A percentile compares a stretch with the other conserved stretches of the same genome.
Evolutionary conservation across 371 early-diverging fungal genomes (phyloP).

Genomic region (Homolaphlyctis polyrhiza): DNA sequence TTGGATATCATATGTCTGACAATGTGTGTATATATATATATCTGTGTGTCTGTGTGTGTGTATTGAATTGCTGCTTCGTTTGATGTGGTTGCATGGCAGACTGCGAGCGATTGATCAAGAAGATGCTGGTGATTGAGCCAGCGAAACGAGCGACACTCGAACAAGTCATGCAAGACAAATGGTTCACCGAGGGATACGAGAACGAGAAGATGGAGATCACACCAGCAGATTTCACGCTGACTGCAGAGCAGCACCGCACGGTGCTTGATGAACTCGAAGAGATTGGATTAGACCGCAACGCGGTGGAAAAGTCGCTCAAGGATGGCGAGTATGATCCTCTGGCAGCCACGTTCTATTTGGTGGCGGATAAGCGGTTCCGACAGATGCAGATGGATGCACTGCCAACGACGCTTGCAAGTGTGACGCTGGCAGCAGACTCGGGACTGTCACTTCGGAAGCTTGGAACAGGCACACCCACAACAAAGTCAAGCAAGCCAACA

Average conservation of each 20-base stretch:
- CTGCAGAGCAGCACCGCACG: constrained; percentile 32
- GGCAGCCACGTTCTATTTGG: constrained; percentile 45
- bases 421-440: background rate
- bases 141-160: constrained; percentile 39
- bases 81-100: constrained; percentile 17
- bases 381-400: constrained; percentile 13
- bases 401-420: background rate
- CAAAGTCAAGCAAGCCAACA: constrained; percentile 14
- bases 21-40: constrained; percentile 2
- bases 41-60: no score
- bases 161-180: constrained; percentile 43
- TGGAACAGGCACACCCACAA: background rate
- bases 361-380: constrained; percentile 38
- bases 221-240: constrained; percentile 19
- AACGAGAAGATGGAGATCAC: constrained; percentile 13
- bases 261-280: constrained; percentile 43
- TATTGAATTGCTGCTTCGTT: no score
- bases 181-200: constrained; percentile 47
- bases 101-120: constrained; percentile 40
- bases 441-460: background rate
- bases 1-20: background rate
- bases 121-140: constrained; percentile 45
- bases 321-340: constrained; percentile 45
- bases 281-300: constrained; percentile 35
- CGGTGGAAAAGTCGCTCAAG: constrained; percentile 27